Evolutionary conservation across 2,329 filamentous ascomycete genomes (phyloP), one percentile per base, ranked within the genome.

Genomic region (Pestalotiopsis sp.): DNA sequence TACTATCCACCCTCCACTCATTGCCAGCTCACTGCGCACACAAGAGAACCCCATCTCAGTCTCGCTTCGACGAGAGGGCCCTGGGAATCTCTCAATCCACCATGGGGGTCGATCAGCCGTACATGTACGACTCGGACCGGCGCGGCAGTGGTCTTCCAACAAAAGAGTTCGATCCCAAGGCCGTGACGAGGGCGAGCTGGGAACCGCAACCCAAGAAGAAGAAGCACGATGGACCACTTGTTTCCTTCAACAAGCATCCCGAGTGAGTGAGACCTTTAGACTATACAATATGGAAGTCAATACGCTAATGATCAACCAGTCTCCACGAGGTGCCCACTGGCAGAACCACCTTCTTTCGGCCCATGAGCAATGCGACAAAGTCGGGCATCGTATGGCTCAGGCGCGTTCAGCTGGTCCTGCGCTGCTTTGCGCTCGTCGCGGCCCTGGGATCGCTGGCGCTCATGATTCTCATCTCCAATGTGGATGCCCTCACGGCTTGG

Each of bases 171-270:
- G 94, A 98, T 76, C 95, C 95, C 63, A 97, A 95, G 80, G 92
- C 93, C 69, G 87, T 94, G 63, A 95, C 94, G 25, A 88, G 94
- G 77, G 92, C 93, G 71, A 95, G 92, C 81, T 93, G 89, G 84
- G 84, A 89, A 76, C 87, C 89, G 13, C 88, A 89, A 67, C 84
- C 88, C 56, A 84, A 82, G 31, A 90, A 86, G 76, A 85, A 88
- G 57, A 91, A 92, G 84, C 87, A 86, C 59, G 85, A 92, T 66
- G 94, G 94, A 0, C 94, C 94, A 13, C 82, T 97, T 72, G 82
- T 98, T 71, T 88, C 92, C 69, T 92, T 97, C 84, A 96, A 97
- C 79, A 87, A 89, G 69, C 95, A 97, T 80, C 94, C 95, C 1
- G 94, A 98, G 91, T 94, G 86, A 77, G 90, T 83, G 9, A 52